Evolutionary conservation across 768 basidiomycete genomes (phyloP), one percentile per base, ranked within the genome.

Genomic region (Rickenella mellea): DNA sequence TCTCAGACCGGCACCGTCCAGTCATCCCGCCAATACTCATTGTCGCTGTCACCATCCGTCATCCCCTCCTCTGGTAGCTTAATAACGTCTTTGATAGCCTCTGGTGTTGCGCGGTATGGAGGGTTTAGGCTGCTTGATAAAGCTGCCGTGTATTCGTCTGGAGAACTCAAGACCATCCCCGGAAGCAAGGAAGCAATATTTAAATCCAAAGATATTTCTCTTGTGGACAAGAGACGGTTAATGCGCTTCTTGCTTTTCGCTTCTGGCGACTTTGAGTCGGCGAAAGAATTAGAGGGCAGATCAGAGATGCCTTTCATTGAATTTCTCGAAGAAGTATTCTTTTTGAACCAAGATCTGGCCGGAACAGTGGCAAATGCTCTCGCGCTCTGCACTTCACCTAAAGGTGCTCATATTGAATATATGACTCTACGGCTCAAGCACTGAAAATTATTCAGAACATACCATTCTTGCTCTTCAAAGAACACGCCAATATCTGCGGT

Each of bases 161-260:
- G 65, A 17, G 49, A 56, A 17, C 55, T 77, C 41, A 74, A 74
- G 51, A 71, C 61, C 39, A 93, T 97, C 0, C 94, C 94, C 1
- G 80, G 81, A 25, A 87, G 78, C 63, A 97, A 96, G 58, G 92
- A 92, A 59, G 85, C 88, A 45, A 74, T 98, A 3, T 97, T 98
- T 73, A 91, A 85, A 65, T 81, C 76, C 62, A 79, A 78, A 54
- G 70, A 69, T 7, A 73, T 97, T 6, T 69, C 70, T 6, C 68
- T 97, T 9, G 57, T 92, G 25, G 88, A 93, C 48, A 98, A 97
- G 64, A 68, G 93, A 32, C 72, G 86, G 25, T 65, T 98, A 20
- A 97, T 97, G 86, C 86, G 92, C 44, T 90, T 94, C 52, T 62
- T 98, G 35, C 73, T 81, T 51, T 92, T 89, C 54, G 81, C 86